Conservation (phyloP, 495 filamentous ascomycete species). For the Umbilicaria muhlenbergii region DNA sequence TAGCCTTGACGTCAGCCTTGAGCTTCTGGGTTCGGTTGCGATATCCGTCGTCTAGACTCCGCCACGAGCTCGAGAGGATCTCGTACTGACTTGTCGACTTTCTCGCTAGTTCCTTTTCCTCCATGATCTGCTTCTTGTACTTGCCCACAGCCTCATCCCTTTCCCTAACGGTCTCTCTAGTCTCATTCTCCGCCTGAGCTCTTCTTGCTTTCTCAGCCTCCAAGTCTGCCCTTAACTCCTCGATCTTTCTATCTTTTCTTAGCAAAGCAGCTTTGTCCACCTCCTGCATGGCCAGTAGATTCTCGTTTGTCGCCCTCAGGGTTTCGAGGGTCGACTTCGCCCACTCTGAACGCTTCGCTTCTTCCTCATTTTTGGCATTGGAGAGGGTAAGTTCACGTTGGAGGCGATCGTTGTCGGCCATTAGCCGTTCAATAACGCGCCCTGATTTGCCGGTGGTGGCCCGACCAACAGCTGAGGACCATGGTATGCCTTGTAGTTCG, state of each 20-base stretch:
- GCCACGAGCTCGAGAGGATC: conserved; percentile 50
- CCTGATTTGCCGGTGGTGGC: conserved; percentile 78
- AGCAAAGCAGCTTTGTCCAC: conserved; percentile 56
- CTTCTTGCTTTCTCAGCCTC: conserved; percentile 51
- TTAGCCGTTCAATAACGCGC: conserved; percentile 79
- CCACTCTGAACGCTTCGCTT: conserved; percentile 46
- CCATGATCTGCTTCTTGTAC: conserved; percentile 44
- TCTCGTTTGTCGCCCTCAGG: conserved; percentile 58
- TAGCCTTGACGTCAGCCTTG: conserved; percentile 27
- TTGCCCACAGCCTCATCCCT: conserved; percentile 37
- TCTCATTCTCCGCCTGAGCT: conserved; percentile 42
- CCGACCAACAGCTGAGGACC: conserved; percentile 64
- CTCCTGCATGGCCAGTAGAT: conserved; percentile 46
- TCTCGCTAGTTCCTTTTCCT: conserved; percentile 39
- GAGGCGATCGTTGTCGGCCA: conserved; percentile 75
- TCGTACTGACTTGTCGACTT: conserved; percentile 48
- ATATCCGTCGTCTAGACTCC: conserved; percentile 45
- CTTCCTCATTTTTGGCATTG: conserved; percentile 30
- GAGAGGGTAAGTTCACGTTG: conserved; percentile 68
- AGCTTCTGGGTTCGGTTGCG: conserved; percentile 35
- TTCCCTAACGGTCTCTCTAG: conserved; percentile 45
- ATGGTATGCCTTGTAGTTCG: conserved; percentile 27
- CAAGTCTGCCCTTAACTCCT: conserved; percentile 50
- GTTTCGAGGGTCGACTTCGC: conserved; percentile 55
- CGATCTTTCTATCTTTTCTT: conserved; percentile 67